phyloP scores from a whole-genome alignment of 345 rosid genomes.

The rapeseed (Brassica napus) region DNA sequence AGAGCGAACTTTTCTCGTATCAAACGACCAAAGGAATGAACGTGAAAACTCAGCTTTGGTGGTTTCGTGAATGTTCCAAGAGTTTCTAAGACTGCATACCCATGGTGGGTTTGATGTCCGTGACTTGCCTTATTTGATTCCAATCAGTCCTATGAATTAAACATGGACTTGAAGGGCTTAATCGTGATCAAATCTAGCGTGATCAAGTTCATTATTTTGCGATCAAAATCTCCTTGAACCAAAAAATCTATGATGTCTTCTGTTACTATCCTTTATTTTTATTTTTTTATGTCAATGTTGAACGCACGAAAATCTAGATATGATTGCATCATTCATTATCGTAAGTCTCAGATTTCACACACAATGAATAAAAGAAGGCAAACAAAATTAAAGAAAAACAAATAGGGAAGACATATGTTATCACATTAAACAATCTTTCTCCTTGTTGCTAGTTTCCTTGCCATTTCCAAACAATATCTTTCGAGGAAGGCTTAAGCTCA shows the following conservation, averaged over 20 bases:
- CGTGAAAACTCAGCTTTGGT: not conserved
- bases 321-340: not conserved
- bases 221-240: too few species aligned
- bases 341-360: conserved; percentile 13
- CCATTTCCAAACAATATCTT: conserved; percentile 93
- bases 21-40: not conserved
- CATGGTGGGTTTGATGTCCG: not conserved
- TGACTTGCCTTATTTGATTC: not conserved
- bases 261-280: too few species aligned
- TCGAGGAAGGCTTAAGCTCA: conserved; percentile 69
- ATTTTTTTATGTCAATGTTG: too few species aligned
- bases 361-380: not conserved
- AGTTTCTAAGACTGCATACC: not conserved
- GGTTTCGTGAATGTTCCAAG: not conserved
- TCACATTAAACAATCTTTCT: conserved; percentile 10
- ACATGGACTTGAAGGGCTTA: not conserved
- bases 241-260: too few species aligned
- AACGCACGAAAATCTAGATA: not conserved
- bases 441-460: conserved; percentile 46
- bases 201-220: too few species aligned
- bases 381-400: not conserved
- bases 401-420: not conserved
- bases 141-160: not conserved
- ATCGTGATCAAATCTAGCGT: not conserved
- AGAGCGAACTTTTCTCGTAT: not conserved